Percentiles rank a stretch among this genome's conserved stretches.
phyloP scores from a whole-genome alignment of 2,329 filamentous ascomycete genomes.

The Penicillium brasilianum region DNA sequence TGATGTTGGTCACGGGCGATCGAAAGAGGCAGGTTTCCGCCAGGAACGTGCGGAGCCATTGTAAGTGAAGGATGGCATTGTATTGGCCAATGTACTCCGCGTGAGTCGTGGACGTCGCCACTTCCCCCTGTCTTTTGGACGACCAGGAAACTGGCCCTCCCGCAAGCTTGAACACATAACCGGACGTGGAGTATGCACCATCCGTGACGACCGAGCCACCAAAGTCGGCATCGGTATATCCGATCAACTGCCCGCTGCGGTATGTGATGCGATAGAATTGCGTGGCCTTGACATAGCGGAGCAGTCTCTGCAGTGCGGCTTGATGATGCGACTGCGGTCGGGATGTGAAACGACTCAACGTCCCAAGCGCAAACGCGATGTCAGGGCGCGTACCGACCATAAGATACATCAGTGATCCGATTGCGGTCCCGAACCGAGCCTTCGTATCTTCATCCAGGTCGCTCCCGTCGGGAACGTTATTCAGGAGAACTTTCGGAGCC shows the following conservation, averaged over 20 bases:
- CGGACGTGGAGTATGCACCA: slow-evolving; percentile 26
- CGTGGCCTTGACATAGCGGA: slow-evolving; percentile 17
- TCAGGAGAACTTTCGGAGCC: not conserved
- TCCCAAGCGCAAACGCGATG: slow-evolving; percentile 13
- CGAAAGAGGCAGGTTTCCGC: slow-evolving; percentile 15
- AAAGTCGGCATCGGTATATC: slow-evolving; percentile 21
- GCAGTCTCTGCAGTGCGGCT: slow-evolving; percentile 12
- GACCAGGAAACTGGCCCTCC: slow-evolving; percentile 31
- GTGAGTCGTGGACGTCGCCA: slow-evolving; percentile 29
- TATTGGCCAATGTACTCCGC: slow-evolving; percentile 29
- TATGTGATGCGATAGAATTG: slow-evolving; percentile 12
- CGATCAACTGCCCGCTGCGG: slow-evolving; percentile 19
- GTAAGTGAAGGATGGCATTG: slow-evolving; percentile 18
- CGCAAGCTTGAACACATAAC: slow-evolving; percentile 30
- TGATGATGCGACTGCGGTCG: slow-evolving; percentile 16
- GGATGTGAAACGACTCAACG: slow-evolving; percentile 18
- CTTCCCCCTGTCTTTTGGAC: slow-evolving; percentile 28
- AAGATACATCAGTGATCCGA: slow-evolving; percentile 11
- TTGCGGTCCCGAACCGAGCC: not conserved
- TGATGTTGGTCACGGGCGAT: slow-evolving; percentile 19
- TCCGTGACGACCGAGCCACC: slow-evolving; percentile 23
- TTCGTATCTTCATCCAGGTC: not conserved
- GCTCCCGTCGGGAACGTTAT: not conserved
- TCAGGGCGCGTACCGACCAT: slow-evolving; percentile 14
- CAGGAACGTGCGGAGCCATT: slow-evolving; percentile 21